Evolutionary conservation across 1,139 yeast species (phyloP).

Genomic region (Debaryomyces udenii): DNA sequence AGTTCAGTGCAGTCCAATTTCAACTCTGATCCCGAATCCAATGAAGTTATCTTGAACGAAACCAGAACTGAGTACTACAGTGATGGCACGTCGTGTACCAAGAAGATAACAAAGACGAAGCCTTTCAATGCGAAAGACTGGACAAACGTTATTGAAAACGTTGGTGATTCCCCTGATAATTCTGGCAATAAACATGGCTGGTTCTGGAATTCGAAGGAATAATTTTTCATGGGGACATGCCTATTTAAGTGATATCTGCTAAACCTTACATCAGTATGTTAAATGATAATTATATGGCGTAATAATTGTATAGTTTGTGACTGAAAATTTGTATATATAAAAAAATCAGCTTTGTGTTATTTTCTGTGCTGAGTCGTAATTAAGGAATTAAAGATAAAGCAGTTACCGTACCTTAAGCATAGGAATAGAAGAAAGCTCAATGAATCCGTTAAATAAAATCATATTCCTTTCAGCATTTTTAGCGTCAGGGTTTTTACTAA

Average conservation of each 20-base stretch:
- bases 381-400: too few relatives aligned
- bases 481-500: slow-evolving; percentile 75
- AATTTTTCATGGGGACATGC: neutral
- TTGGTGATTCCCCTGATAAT: slow-evolving; percentile 10
- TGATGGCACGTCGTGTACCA: slow-evolving; percentile 63
- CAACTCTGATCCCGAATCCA: slow-evolving; percentile 54
- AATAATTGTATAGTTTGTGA: slow-evolving; percentile 2
- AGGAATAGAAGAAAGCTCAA: slow-evolving; percentile 10
- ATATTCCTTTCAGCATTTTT: slow-evolving; percentile 70
- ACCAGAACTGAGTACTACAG: slow-evolving; percentile 54
- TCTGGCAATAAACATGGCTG: slow-evolving; percentile 17
- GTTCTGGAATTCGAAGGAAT: slow-evolving; percentile 20
- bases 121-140: slow-evolving; percentile 39
- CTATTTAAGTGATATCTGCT: slow-evolving; percentile 17
- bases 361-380: neutral
- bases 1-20: slow-evolving; percentile 50
- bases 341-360: slow-evolving; percentile 8
- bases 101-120: slow-evolving; percentile 40
- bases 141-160: slow-evolving; percentile 30
- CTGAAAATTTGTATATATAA: slow-evolving; percentile 6
- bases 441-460: slow-evolving; percentile 69
- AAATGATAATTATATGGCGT: slow-evolving; percentile 7
- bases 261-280: slow-evolving; percentile 17
- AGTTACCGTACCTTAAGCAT: too few relatives aligned
- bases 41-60: slow-evolving; percentile 56